Conservation (phyloP, 1,284 basidiomycete genomes). For the Chondrostereum purpureum region DNA sequence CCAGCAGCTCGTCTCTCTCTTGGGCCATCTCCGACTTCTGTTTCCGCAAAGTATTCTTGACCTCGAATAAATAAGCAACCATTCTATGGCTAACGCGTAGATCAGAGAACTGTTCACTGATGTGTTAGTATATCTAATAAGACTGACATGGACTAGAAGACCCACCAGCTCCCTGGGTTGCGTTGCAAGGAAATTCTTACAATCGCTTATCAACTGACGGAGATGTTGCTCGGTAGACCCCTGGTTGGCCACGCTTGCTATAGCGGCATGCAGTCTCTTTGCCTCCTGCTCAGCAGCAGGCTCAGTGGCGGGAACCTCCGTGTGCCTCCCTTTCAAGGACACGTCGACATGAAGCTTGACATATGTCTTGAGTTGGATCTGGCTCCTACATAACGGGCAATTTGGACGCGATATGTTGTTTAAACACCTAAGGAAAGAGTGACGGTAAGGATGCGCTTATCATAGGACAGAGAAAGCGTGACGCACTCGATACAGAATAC, state of each 20-base stretch:
- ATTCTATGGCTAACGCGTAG: conserved; percentile 32
- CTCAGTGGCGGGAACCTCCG: conserved; percentile 11
- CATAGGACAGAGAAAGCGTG: conserved; percentile 3
- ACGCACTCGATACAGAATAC: conserved; percentile 43
- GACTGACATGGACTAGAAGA: no score
- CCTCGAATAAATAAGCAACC: conserved; percentile 33
- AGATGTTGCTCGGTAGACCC: conserved; percentile 34
- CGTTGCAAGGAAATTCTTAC: conserved; percentile 28
- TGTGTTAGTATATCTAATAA: no score
- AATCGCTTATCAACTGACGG: conserved; percentile 35
- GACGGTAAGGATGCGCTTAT: conserved; percentile 5
- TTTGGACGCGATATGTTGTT: conserved; percentile 37
- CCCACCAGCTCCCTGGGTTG: conserved; percentile 30
- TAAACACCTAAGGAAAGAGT: conserved; percentile 28
- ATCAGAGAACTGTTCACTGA: conserved; percentile 32
- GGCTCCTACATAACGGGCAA: conserved; percentile 51
- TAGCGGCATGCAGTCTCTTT: conserved; percentile 29
- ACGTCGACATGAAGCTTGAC: conserved; percentile 41
- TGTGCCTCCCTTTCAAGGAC: conserved; percentile 14
- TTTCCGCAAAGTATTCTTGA: conserved; percentile 26
- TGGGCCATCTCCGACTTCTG: conserved; percentile 20
- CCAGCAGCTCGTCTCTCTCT: conserved; percentile 13
- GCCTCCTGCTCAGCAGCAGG: conserved; percentile 24
- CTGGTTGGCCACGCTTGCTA: conserved; percentile 30
- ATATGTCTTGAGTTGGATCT: conserved; percentile 29